A percentile compares a stretch with the other conserved stretches of the same genome.
Conservation (phyloP, 2,329 filamentous ascomycete genomes). For the Arthrobotrys iridis region DNA sequence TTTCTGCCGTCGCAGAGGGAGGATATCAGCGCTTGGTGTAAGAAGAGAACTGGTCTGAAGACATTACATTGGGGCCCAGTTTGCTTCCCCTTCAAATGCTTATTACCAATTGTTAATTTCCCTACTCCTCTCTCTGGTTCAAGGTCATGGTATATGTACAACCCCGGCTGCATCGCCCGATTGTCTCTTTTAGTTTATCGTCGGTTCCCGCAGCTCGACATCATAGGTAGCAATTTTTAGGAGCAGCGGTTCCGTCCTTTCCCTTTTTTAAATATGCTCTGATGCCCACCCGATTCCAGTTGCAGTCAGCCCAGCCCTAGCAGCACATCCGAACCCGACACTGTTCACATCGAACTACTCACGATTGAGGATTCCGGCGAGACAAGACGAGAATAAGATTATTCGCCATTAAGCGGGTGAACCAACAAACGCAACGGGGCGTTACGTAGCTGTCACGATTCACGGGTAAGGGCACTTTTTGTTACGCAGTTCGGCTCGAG, state of each 20-base stretch:
- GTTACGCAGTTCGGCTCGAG: constrained; percentile 4
- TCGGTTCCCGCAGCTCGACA: constrained; percentile 41
- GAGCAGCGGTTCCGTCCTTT: constrained; percentile 8
- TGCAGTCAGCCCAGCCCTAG: constrained; percentile 34
- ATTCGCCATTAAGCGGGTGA: neutral
- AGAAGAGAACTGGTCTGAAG: constrained; percentile 17
- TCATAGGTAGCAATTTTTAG: constrained; percentile 35
- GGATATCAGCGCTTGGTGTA: constrained; percentile 41
- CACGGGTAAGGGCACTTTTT: constrained; percentile 13
- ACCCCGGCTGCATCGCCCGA: constrained; percentile 43
- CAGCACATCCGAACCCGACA: constrained; percentile 37
- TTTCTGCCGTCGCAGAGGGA: constrained; percentile 19
- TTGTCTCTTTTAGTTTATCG: constrained; percentile 16
- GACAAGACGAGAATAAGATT: constrained; percentile 9
- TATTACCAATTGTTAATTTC: constrained; percentile 42
- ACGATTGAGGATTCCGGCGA: neutral
- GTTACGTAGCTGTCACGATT: constrained; percentile 1
- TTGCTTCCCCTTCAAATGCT: constrained; percentile 26
- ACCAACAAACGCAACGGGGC: neutral
- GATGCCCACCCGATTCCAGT: constrained; percentile 31
- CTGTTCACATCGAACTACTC: neutral
- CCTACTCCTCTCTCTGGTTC: constrained; percentile 10
- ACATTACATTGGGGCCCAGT: neutral
- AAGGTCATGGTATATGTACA: neutral
- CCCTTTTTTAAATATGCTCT: constrained; percentile 34